Evolutionary conservation across 2,329 filamentous ascomycete genomes (phyloP), one percentile per base, ranked within the genome.

Genomic region (Coccinonectria pachysandricola): DNA sequence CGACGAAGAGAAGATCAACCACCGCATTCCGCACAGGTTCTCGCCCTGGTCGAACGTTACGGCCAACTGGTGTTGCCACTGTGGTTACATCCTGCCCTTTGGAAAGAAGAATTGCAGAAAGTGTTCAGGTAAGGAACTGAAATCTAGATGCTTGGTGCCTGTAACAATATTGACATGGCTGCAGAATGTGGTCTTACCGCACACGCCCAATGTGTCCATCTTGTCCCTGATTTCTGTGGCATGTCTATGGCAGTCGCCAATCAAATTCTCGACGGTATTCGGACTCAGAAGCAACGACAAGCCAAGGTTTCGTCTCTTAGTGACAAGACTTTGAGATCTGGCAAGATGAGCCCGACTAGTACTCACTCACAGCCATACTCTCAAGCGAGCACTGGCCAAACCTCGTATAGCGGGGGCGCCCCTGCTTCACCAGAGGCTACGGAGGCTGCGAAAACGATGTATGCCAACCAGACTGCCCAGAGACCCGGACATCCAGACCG

Each of bases 1-100:
- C 12, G 91, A 98, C 57, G 91, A 98, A 59, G 91, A 95, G 60
- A 98, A 96, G 67, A 92, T 98, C 72, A 98, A 98, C 54, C 91
- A 98, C 54, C 83, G 91, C 39, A 98, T 98, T 51, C 91, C 91
- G 7, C 91, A 98, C 70, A 79, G 91, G 28, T 98, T 96, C 65
- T 78, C 88, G 48, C 76, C 81, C n/a, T 98, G 92, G 54, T 86
- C 86, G 39, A 98, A 98, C 49, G 83, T 98, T 60, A 91, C 87
- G 10, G 91, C 91, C 43, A 98, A 96, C 53, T 98, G 91, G 91
- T 98, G 91, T 60, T 98, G 91, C 52, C 91, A 98, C 57, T 98
- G 91, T 53, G 91, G 91, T 46, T 96, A 95, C 51, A 80, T 98
- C 42, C 62, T 98, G 26, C 87, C 91, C 0, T 81, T 98, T 51